Evolutionary conservation across 192 early-diverging fungal genomes (phyloP), one percentile per base, ranked within the genome.

Genomic region (Podila clonocystis): DNA sequence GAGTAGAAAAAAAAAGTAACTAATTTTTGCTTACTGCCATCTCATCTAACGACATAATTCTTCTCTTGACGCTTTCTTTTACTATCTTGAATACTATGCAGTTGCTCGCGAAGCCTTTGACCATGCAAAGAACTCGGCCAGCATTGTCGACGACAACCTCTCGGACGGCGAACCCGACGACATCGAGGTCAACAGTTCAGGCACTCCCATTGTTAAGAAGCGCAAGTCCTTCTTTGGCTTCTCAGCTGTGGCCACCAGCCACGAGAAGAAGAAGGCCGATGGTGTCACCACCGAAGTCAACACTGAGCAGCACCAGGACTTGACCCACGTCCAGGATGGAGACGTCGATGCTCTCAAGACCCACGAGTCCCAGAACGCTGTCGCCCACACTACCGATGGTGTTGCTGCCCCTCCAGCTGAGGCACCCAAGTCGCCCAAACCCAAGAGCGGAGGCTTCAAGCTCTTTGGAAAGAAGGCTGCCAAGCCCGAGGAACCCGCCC

Each of bases 141-240:
- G 5, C 62, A 80, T 80, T 62, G 45, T 80, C 36, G 67, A 68
- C 58, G 77, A 80, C 26, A 73, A 73, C 71, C 72, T 73, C 58
- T 80, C 77, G 9, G 77, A 80, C 48, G 77, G 77, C 26, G 77
- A 80, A 34, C 77, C 77, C 20, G 77, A 80, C 20, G 77, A 80
- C 20, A 80, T 80, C 38, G 77, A 80, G 58, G 66, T 80, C 49
- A 65, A 80, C 57, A 68, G 67, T 55, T 55, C 52, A 4, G 77
- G 77, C 17, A 73, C 64, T 12, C 70, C 77, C 12, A 52, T 80
- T 20, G 67, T 80, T 61, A 80, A 80, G 77, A 80, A 80, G 48
- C 77, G 77, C 70, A 80, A 80, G 57, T 73, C 77, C 41, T 80
- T 73, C 77, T 73, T 80, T 65, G 77, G 70, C 12, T 80, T 80